Base-by-base conservation (phyloP, 2,329 filamentous ascomycete genomes). In the Cladosporium sp. region DNA sequence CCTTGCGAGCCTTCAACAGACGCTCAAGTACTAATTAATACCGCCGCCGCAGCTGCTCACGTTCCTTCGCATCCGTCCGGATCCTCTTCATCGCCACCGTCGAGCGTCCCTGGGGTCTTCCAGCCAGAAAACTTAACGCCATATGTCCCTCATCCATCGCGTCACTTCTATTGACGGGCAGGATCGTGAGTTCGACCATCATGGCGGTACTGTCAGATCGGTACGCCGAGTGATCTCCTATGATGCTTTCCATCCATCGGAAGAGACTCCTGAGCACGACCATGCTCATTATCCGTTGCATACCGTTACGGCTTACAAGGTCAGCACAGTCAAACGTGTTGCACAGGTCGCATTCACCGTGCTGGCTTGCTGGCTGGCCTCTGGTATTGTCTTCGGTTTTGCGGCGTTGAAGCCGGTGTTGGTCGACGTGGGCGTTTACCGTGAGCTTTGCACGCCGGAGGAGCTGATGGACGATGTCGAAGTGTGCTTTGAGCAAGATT, bases 301-400 rank as follows among this genome's bases (percentile, higher is more conserved):
- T 25, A 75, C 75, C 3, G 77, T 82, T 60, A 80, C 81, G 25
- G 80, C 81, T 10, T 85, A 85, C 72, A 80, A 84, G 66, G 80
- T 84, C 25, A 79, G 82, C 4, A 76, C 73, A 6, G 61, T 67
- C 11, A 78, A 69, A 63, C 66, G 75, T 66, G 51, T 75, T 26
- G 90, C 85, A 21, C 91, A 94, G 79, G 86, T 93, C 11, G 77
- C 80, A 39, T 80, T 86, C 57, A 89, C 88, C 3, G 86, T 92
- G 0, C 72, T 91, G 7, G 91, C 90, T 73, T 94, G 91, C 76
- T 85, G 93, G 59, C 83, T 96, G 67, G 87, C 91, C 11, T 89
- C 92, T 2, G 93, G 92, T 1, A 83, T 93, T 58, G 87, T 95
- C 18, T 95, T 95, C 78, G 92, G 92, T 34, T 95, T 92, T 76